phyloP scores from a whole-genome alignment of 169 alveolate genomes.

The Cryptosporidium viatorum region DNA sequence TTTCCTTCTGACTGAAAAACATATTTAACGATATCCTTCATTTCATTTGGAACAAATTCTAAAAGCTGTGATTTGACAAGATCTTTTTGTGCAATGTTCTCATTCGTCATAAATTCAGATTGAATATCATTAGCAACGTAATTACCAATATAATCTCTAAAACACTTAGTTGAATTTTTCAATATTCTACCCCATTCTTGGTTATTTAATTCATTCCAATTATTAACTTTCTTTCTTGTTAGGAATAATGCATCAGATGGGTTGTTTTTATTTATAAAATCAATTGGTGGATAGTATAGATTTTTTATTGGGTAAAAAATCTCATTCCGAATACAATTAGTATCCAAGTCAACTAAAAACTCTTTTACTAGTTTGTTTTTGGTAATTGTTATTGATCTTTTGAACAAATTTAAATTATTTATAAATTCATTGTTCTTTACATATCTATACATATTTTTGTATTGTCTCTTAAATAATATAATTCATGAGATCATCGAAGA shows the following conservation, averaged over 20 bases:
- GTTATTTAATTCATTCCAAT: conserved; percentile 2
- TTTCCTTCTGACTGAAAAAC: background rate
- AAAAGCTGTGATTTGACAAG: background rate
- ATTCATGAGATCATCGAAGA: background rate
- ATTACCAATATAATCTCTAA: background rate
- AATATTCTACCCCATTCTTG: background rate
- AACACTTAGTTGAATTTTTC: background rate
- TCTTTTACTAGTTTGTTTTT: background rate
- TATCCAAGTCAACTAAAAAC: background rate
- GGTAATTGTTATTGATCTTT: background rate
- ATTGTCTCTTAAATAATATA: background rate
- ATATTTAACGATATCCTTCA: conserved; percentile 3
- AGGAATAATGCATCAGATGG: background rate
- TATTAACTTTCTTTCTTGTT: background rate
- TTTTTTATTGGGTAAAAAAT: background rate
- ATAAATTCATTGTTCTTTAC: background rate
- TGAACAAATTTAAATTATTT: background rate
- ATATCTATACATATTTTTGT: background rate
- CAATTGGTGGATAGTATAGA: background rate
- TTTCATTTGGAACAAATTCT: background rate
- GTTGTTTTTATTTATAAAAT: background rate
- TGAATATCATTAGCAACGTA: background rate
- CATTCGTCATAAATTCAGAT: background rate
- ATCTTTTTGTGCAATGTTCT: background rate
- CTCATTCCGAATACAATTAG: conserved; percentile 1